These are phyloP conservation scores for Penicillium atrosanguineum DNA, from an alignment of 495 filamentous ascomycete species.

Conservation along the genomic window DNA sequence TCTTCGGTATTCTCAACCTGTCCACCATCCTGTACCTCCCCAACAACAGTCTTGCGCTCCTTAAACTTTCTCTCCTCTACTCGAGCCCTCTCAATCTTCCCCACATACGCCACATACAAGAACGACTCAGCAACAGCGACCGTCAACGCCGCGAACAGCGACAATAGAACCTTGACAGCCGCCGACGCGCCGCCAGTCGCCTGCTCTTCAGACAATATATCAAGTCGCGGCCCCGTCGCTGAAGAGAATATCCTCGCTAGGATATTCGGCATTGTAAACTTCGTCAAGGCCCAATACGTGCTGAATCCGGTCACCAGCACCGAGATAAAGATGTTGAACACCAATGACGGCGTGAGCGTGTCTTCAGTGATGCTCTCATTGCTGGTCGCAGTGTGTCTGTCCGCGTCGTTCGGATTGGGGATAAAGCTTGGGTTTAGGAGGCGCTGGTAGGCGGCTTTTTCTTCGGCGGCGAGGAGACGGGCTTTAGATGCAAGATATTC, in stretches of 20 bases:
- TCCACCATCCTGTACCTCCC: slow-evolving; percentile 29
- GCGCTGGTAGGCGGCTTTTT: slow-evolving; percentile 73
- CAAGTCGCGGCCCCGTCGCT: slow-evolving; percentile 58
- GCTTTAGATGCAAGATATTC: slow-evolving; percentile 92
- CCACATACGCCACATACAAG: slow-evolving; percentile 82
- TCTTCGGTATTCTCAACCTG: slow-evolving; percentile 19
- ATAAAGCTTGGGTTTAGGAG: slow-evolving; percentile 55
- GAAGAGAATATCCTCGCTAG: slow-evolving; percentile 45
- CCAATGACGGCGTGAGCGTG: slow-evolving; percentile 41
- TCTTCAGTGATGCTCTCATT: slow-evolving; percentile 14
- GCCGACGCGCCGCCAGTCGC: slow-evolving; percentile 24
- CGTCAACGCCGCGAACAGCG: slow-evolving; percentile 42
- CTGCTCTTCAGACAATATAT: background rate
- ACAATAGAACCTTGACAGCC: slow-evolving; percentile 38
- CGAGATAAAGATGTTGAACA: slow-evolving; percentile 48
- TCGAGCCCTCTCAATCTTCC: slow-evolving; percentile 72
- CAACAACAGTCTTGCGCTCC: slow-evolving; percentile 74
- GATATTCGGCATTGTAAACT: slow-evolving; percentile 50
- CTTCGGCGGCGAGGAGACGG: slow-evolving; percentile 73
- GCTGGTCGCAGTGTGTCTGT: slow-evolving; percentile 18
- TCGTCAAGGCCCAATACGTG: slow-evolving; percentile 48
- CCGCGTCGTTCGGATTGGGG: slow-evolving; percentile 42
- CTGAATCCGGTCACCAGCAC: slow-evolving; percentile 46
- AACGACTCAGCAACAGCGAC: slow-evolving; percentile 86
- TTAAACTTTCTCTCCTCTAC: slow-evolving; percentile 58